phyloP scores from a whole-genome alignment of 768 basidiomycete species.

The Agaricus subrufescens region DNA sequence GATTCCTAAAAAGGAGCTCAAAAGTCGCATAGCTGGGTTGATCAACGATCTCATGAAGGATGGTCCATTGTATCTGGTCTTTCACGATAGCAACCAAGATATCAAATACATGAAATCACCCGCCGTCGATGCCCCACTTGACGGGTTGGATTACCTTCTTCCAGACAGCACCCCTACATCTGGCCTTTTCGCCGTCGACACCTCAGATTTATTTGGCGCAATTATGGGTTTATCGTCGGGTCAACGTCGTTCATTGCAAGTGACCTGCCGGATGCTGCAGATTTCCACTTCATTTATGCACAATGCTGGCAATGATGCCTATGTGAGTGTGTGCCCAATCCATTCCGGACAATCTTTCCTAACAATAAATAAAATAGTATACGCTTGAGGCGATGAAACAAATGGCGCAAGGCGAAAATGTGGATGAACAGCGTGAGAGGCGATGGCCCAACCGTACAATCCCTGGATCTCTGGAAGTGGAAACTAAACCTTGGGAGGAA shows the following conservation, averaged over 20 bases:
- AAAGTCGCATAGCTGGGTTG: conserved; percentile 43
- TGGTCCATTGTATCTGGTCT: conserved; percentile 72
- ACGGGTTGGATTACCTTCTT: conserved; percentile 47
- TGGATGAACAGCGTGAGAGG: conserved; percentile 73
- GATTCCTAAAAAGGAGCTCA: conserved; percentile 48
- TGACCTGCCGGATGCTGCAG: conserved; percentile 59
- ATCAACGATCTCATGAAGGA: conserved; percentile 30
- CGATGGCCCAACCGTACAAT: conserved; percentile 69
- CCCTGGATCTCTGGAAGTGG: conserved; percentile 41
- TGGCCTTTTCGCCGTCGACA: conserved; percentile 67
- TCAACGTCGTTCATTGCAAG: conserved; percentile 52
- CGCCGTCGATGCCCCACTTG: conserved; percentile 52
- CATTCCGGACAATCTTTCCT: too few relatives aligned
- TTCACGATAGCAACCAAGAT: conserved; percentile 77
- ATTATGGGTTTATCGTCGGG: conserved; percentile 56
- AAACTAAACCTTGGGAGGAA: conserved; percentile 57
- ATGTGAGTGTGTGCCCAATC: conserved; percentile 41
- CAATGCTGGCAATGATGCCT: conserved; percentile 86
- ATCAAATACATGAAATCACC: conserved; percentile 64
- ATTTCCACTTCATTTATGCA: conserved; percentile 55
- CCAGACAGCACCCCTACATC: conserved; percentile 49
- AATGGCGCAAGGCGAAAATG: conserved; percentile 71
- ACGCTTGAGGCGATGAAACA: conserved; percentile 59
- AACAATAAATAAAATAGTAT: conserved; percentile 38
- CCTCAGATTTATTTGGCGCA: conserved; percentile 69